Evolutionary conservation across 73 alveolate genomes (phyloP).

Genomic region (Paramecium primaurelia): DNA sequence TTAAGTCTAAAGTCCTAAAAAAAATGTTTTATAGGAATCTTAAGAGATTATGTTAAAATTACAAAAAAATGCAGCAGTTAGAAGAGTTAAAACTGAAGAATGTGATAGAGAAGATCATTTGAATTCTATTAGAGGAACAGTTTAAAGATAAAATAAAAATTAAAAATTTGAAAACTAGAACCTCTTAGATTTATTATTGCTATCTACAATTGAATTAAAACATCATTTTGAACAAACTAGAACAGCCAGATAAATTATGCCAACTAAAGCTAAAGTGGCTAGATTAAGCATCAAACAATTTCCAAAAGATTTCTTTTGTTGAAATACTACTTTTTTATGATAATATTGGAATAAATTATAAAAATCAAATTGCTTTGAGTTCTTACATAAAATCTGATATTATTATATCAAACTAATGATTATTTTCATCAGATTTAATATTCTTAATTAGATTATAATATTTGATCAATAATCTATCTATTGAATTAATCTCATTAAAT

Average conservation of each 20-base stretch:
- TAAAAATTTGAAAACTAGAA: not conserved
- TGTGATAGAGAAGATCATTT: not conserved
- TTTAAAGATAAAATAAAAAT: not conserved
- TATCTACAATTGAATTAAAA: not conserved
- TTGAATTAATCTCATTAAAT: not conserved
- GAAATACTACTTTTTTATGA: not conserved
- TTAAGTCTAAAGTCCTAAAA: not conserved
- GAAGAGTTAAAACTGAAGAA: slow-evolving; percentile 2
- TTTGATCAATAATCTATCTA: not conserved
- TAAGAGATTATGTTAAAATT: not conserved
- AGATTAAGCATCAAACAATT: not conserved
- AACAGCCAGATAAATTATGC: not conserved
- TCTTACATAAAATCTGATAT: not conserved
- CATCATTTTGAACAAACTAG: not conserved
- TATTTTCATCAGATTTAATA: not conserved
- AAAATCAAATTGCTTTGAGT: not conserved
- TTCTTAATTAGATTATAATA: not conserved
- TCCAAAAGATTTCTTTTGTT: not conserved
- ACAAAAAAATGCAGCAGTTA: not conserved
- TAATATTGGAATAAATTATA: not conserved
- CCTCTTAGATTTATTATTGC: not conserved
- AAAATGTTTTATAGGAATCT: not conserved
- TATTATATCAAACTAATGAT: not conserved
- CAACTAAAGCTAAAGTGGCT: not conserved
- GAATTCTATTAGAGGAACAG: not conserved